Evolutionary conservation across 768 basidiomycete species (phyloP).

Genomic region (Leccinum arenicola): DNA sequence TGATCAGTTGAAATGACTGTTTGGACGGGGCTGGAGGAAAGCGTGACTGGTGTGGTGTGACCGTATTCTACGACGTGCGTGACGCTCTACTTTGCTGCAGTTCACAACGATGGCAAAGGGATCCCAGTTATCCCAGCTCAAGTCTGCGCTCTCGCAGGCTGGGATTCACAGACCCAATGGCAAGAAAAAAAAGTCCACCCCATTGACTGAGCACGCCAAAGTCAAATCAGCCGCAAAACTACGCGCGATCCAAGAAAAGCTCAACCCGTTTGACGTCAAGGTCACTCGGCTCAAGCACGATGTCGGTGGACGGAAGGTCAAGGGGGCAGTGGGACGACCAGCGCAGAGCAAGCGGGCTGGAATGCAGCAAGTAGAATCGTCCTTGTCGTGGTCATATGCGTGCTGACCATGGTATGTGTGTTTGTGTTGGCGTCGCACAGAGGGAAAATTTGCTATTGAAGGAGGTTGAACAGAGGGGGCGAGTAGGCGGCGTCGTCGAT

Average conservation of each 20-base stretch:
- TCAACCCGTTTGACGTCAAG: slow-evolving; percentile 94
- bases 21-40: neutral
- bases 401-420: slow-evolving; percentile 3
- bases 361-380: slow-evolving; percentile 70
- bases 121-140: slow-evolving; percentile 90
- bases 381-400: neutral
- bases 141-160: slow-evolving; percentile 74
- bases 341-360: slow-evolving; percentile 89
- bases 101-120: slow-evolving; percentile 49
- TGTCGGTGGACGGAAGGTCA: slow-evolving; percentile 84
- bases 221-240: slow-evolving; percentile 79
- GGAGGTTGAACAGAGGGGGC: slow-evolving; percentile 78
- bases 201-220: slow-evolving; percentile 69
- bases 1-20: neutral
- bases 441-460: slow-evolving; percentile 85
- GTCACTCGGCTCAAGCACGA: slow-evolving; percentile 92
- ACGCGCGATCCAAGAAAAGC: slow-evolving; percentile 75
- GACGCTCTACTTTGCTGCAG: neutral
- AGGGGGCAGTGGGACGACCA: slow-evolving; percentile 79
- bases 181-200: slow-evolving; percentile 66
- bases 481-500: slow-evolving; percentile 87
- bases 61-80: slow-evolving; percentile 1
- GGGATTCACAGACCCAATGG: slow-evolving; percentile 65
- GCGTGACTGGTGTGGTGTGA: neutral
- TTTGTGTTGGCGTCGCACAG: slow-evolving; percentile 36